A percentile compares a stretch with the other conserved stretches of the same genome.
Conservation (phyloP, 2,329 filamentous ascomycete genomes). For the Venturia carpophila region DNA sequence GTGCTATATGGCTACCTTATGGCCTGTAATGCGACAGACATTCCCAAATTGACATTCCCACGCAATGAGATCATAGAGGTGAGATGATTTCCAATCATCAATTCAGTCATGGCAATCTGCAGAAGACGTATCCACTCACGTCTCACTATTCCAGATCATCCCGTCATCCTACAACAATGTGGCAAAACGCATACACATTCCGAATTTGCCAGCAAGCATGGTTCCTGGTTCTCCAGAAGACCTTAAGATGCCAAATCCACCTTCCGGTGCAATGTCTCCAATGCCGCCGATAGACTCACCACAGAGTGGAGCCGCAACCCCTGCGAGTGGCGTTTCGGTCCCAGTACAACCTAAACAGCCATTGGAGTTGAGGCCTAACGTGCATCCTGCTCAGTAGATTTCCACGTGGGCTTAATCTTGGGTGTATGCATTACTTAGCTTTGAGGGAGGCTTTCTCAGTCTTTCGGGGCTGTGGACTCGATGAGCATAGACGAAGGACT, state of each 20-base stretch:
- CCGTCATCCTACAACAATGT: conserved; percentile 96
- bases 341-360: background rate
- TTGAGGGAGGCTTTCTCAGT: background rate
- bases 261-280: conserved; percentile 36
- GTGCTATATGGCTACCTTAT: conserved; percentile 97
- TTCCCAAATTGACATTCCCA: conserved; percentile 86
- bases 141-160: conserved; percentile 56
- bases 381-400: background rate
- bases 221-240: conserved; percentile 74
- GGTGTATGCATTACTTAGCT: background rate
- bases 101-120: too few relatives aligned
- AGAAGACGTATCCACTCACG: background rate
- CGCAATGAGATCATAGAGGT: conserved; percentile 95
- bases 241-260: conserved; percentile 67
- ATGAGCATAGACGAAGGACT: background rate
- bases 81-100: conserved; percentile 22
- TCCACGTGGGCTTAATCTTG: background rate
- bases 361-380: conserved; percentile 5
- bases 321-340: background rate
- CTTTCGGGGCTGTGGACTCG: background rate
- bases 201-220: conserved; percentile 55
- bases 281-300: conserved; percentile 13
- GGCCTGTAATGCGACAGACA: conserved; percentile 94
- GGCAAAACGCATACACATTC: conserved; percentile 82
- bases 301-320: conserved; percentile 5